Conservation (phyloP, 495 filamentous ascomycete species). For the Lepraria neglecta region DNA sequence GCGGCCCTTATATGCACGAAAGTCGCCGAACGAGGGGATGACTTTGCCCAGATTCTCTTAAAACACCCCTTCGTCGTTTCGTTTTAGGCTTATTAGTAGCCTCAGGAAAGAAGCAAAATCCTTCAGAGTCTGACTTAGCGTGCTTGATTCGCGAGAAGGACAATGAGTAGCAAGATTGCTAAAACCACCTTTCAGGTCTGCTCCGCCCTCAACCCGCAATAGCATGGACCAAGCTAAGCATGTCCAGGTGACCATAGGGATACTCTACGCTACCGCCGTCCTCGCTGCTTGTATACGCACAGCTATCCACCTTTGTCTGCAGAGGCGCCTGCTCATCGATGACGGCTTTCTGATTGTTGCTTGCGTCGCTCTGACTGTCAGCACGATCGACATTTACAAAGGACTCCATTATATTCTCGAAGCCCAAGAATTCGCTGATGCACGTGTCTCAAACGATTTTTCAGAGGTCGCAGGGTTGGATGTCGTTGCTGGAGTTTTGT, state of each 20-base stretch:
- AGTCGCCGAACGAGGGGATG: background rate
- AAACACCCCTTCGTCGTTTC: background rate
- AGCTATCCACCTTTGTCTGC: background rate
- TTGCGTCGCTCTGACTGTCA: slow-evolving; percentile 3
- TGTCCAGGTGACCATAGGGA: slow-evolving; percentile 7
- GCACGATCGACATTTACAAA: slow-evolving; percentile 4
- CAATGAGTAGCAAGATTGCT: background rate
- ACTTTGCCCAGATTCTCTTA: background rate
- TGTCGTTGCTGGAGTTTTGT: background rate
- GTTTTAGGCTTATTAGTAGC: background rate
- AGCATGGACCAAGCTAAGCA: background rate
- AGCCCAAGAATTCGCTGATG: background rate
- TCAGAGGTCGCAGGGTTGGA: background rate
- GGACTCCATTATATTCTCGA: background rate
- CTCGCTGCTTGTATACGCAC: slow-evolving; percentile 3
- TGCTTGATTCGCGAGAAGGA: too few species aligned
- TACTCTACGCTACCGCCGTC: slow-evolving; percentile 10
- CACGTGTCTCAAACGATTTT: too few species aligned
- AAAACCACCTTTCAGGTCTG: background rate
- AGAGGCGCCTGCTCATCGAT: slow-evolving; percentile 16
- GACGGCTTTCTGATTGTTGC: slow-evolving; percentile 20
- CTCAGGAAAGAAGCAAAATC: background rate
- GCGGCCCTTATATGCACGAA: background rate
- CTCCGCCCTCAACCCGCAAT: background rate
- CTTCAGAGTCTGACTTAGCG: background rate